Conservation (phyloP, 192 early-diverging fungal genomes). For the Coemansia aciculifera region DNA sequence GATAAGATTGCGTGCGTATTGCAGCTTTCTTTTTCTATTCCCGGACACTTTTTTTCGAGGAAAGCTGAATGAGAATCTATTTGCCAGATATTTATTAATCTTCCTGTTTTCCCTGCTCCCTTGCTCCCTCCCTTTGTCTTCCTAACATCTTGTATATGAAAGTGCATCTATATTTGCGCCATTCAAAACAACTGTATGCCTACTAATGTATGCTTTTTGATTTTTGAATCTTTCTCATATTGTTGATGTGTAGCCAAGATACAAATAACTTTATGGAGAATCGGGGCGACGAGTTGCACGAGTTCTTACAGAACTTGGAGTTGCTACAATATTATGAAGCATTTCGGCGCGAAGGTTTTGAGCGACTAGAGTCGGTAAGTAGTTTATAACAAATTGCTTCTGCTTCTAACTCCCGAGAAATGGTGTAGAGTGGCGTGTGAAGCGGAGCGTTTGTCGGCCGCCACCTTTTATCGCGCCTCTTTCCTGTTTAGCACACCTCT, state of each 20-base stretch:
- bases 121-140: neutral
- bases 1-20: neutral
- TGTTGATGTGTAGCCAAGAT: neutral
- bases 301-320: conserved; percentile 29
- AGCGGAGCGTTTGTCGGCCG: neutral
- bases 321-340: conserved; percentile 43
- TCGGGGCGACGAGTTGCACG: conserved; percentile 29
- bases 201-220: neutral
- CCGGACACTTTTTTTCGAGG: too few relatives aligned
- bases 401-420: neutral
- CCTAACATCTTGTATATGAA: neutral
- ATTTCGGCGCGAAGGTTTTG: conserved; percentile 50
- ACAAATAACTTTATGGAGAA: conserved; percentile 24
- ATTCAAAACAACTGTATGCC: neutral
- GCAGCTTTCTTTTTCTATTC: neutral
- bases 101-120: neutral
- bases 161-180: neutral
- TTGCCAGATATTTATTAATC: neutral
- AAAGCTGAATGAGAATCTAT: neutral
- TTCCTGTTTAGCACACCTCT: neutral
- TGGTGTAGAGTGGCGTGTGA: conserved; percentile 1
- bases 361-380: conserved; percentile 49
- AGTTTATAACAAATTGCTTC: neutral
- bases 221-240: neutral
- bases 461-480: neutral